These are phyloP conservation scores for Hortiboletus flavorubellus DNA, from an alignment of 768 basidiomycete genomes.

Conservation along the genomic window DNA sequence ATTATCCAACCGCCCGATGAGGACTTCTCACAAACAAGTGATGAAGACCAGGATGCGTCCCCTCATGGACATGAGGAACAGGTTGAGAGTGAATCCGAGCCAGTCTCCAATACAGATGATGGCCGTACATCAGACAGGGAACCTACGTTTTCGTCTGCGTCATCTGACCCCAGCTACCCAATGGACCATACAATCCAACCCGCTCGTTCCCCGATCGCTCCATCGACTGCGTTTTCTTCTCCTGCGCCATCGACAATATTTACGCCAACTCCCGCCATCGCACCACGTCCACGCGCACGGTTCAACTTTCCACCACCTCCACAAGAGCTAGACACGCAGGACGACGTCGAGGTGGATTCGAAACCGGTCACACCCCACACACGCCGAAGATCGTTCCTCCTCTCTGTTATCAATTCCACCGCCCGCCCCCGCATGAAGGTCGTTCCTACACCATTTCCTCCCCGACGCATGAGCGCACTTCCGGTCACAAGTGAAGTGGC, in stretches of 20 bases:
- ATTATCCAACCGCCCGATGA: conserved; percentile 22
- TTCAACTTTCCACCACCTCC: conserved; percentile 52
- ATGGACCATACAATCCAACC: conserved; percentile 26
- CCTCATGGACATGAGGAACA: conserved; percentile 2
- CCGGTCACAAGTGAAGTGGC: conserved; percentile 46
- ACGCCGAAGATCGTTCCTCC: conserved; percentile 75
- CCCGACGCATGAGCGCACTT: conserved; percentile 55
- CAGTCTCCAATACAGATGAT: conserved; percentile 21
- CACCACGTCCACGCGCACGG: conserved; percentile 57
- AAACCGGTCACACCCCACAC: conserved; percentile 66
- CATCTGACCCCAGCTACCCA: conserved; percentile 36
- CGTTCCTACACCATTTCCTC: conserved; percentile 44
- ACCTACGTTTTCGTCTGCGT: conserved; percentile 74
- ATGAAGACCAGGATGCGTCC: conserved; percentile 12
- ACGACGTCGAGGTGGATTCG: conserved; percentile 33
- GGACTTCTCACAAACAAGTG: conserved; percentile 10
- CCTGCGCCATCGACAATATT: conserved; percentile 54
- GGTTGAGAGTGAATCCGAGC: conserved; percentile 24
- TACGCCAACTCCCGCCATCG: conserved; percentile 69
- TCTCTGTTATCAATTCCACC: conserved; percentile 81
- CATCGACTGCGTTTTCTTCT: conserved; percentile 48
- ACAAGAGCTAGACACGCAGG: conserved; percentile 36
- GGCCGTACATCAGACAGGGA: conserved; percentile 37
- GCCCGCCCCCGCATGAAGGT: conserved; percentile 58
- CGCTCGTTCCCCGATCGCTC: conserved; percentile 34